Percentiles rank a stretch among this genome's conserved stretches.
These are phyloP conservation scores for Chlamydomonas reinhardtii DNA, from an alignment of 163 green algal genomes.

Conservation along the genomic window DNA sequence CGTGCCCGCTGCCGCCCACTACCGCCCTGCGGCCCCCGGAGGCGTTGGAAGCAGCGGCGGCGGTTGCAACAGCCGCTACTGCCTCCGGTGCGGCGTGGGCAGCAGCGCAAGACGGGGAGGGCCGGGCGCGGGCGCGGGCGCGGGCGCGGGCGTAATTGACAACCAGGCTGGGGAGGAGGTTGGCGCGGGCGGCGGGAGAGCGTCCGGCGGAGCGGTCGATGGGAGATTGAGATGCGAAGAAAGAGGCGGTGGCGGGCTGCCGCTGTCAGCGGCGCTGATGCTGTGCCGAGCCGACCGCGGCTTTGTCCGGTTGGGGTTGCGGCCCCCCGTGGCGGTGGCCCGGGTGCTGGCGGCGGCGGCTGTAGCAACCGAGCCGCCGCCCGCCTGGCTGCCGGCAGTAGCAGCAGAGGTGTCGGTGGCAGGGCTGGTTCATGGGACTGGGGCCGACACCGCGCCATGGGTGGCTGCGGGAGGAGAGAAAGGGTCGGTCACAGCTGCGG, in stretches of 20 bases:
- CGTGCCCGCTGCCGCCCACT: not conserved
- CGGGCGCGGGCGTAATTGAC: no score
- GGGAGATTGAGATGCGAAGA: no score
- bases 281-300: slow-evolving; percentile 15
- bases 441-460: not conserved
- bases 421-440: not conserved
- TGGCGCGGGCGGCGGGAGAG: no score
- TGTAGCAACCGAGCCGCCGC: not conserved
- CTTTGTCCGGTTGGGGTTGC: slow-evolving; percentile 1
- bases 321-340: not conserved
- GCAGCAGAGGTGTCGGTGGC: no score
- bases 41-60: no score
- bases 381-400: no score
- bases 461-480: not conserved
- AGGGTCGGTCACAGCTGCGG: not conserved
- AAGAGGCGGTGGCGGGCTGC: not conserved
- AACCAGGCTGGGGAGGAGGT: no score
- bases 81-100: no score
- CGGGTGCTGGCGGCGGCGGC: not conserved
- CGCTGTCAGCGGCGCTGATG: not conserved
- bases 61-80: no score
- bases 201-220: no score
- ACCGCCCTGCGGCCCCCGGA: not conserved
- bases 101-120: no score
- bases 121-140: no score